A percentile compares a stretch with the other conserved stretches of the same genome.
These are phyloP conservation scores for Trichoderma koningiopsis DNA, from an alignment of 2,329 filamentous ascomycete species.

Conservation along the genomic window DNA sequence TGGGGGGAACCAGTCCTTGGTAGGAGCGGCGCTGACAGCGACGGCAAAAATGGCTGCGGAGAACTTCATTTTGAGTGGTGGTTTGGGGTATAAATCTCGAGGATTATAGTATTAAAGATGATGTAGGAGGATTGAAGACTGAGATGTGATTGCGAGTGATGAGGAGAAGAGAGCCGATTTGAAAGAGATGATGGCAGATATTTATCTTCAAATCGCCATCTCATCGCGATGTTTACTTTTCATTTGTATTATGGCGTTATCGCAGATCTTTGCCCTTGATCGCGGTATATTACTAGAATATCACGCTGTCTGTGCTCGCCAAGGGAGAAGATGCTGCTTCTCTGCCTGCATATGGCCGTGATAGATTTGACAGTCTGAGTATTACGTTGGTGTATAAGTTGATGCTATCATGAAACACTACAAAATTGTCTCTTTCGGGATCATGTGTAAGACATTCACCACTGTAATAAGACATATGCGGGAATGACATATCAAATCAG, in stretches of 20 bases:
- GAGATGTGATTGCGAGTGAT: not conserved
- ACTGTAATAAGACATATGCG: not conserved
- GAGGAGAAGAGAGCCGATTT: not conserved
- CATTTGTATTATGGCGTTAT: not conserved
- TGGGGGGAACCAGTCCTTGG: not conserved
- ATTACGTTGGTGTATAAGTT: not conserved
- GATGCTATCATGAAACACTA: not conserved
- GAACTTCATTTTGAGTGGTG: constrained; percentile 30
- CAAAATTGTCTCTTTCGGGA: not conserved
- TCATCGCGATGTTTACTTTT: not conserved
- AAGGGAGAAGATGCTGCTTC: not conserved
- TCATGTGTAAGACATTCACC: not conserved
- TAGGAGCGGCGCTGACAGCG: constrained; percentile 26
- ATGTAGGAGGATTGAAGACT: not conserved
- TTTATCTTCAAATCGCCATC: constrained; percentile 11
- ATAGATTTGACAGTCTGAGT: not conserved
- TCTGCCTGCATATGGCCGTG: not conserved
- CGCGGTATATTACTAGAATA: not conserved
- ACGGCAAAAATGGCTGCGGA: constrained; percentile 26
- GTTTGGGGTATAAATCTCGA: not conserved
- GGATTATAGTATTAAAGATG: constrained; percentile 1
- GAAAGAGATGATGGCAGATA: not conserved
- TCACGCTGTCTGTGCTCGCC: not conserved
- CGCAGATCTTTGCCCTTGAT: not conserved
- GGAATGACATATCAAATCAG: not conserved